Evolutionary conservation across 2,329 filamentous ascomycete genomes (phyloP), one percentile per base, ranked within the genome.

Genomic region (Venturia carpophila): DNA sequence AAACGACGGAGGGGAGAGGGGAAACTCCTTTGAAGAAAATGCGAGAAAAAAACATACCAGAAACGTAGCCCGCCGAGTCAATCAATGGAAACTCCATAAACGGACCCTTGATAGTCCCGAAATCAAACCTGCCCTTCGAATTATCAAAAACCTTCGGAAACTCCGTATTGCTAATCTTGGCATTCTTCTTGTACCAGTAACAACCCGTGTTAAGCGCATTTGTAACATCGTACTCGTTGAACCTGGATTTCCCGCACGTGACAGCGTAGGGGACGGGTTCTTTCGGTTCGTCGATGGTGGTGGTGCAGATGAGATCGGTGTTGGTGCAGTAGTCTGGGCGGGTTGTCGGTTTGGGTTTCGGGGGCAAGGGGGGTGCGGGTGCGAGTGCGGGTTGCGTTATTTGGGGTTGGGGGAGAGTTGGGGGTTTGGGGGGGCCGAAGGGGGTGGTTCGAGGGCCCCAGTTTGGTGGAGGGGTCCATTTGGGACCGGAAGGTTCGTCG

Each of bases 71-170:
- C 47, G 47, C 63, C 10, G 10, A 15, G 5, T 56, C 47, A 45
- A 64, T 64, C 43, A 64, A 30, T 30, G 63, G 63, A 64, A 64
- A 64, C 52, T 64, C 63, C 17, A 17, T 42, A 64, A 58, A 60
- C 30, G 63, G 45, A 1, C 34, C 63, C 63, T 60, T 64, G n/a
- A 64, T n/a, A 9, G 3, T n/a, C 30, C 63, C 63, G 43, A 64
- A 64, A 60, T 64, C 52, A 60, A 64, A 64, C n/a, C 60, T 27
- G 1, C 62, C 62, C 21, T 39, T 24, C 2, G 11, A 6, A 45
- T 64, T 64, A 30, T 24, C 30, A 60, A 64, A 64, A 4, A 37
- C 10, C 63, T 43, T 64, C 11, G 63, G 63, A 10, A 64, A 64
- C 30, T 58, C 63, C 1, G 34, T 58, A 19, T 37, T 37, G 13